A percentile compares a stretch with the other conserved stretches of the same genome.
These are phyloP conservation scores for Neurospora sp. DNA, from an alignment of 495 filamentous ascomycete species.

Conservation along the genomic window DNA sequence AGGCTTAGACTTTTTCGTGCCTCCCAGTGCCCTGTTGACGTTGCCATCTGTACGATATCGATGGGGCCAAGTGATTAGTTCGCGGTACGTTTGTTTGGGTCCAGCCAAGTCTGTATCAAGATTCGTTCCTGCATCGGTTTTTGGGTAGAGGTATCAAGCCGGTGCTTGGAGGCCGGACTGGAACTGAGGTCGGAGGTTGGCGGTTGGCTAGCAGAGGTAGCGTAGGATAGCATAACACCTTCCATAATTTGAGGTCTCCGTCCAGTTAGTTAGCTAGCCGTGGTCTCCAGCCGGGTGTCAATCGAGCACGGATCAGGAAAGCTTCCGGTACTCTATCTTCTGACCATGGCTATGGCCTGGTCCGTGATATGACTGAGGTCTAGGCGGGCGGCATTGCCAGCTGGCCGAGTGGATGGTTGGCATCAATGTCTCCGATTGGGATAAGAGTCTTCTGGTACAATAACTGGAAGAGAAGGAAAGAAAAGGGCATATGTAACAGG, in stretches of 20 bases:
- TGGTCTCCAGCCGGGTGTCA: background rate
- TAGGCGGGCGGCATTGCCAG: background rate
- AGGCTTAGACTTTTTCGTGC: background rate
- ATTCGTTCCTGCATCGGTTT: background rate
- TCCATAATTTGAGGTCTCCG: background rate
- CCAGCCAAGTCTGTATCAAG: background rate
- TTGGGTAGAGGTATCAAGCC: background rate
- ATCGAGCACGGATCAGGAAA: background rate
- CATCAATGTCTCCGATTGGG: background rate
- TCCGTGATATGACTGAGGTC: background rate
- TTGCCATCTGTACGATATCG: background rate
- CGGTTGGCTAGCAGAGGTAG: background rate
- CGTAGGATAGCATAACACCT: background rate
- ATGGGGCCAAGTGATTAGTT: background rate
- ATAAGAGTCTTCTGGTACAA: accelerated
- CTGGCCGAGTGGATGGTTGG: background rate
- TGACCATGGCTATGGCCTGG: background rate
- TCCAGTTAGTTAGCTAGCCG: background rate
- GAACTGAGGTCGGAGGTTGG: background rate
- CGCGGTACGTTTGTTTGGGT: background rate
- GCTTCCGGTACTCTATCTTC: background rate
- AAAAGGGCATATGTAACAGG: background rate
- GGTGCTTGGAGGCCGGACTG: background rate
- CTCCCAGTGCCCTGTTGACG: background rate
- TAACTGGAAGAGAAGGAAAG: background rate